Evolutionary conservation across 2,329 filamentous ascomycete genomes (phyloP), one percentile per base, ranked within the genome.

Genomic region (Paecilomyces dactylethromorphus): DNA sequence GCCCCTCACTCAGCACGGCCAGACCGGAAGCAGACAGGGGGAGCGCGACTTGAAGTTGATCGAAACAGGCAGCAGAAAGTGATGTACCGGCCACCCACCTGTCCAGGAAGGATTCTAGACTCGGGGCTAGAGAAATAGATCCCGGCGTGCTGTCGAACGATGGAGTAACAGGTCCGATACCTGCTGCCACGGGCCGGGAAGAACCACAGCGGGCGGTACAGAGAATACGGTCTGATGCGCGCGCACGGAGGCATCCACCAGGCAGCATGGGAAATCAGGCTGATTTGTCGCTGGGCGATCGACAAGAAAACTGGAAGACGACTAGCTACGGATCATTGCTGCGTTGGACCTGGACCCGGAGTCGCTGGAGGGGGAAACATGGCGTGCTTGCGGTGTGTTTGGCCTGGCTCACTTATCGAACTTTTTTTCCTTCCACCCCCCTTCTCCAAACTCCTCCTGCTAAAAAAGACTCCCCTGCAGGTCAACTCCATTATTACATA

Each of bases 391-490:
- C 21, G 50, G 50, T 52, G n/a, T 24, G 21, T 10, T 5, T 21
- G 5, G 8, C 1, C 32, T 55, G 24, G 24, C 18, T 33, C 8
- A 62, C 56, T 59, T 49, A 59, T 62, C 62, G 22, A 50, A 18
- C 51, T 59, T 58, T 60, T 52, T 21, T 60, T 45, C 58, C 61
- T 55, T 57, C 59, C 45, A 12, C 45, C 61, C 60, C 59, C 33
- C 52, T 35, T 35, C 57, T 53, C 56, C 39, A 56, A 56, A 13
- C 6, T 18, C 39, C 39, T 18, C 39, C 39, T 45, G 13, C 39
- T 18, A 18, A 45, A 45, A 45, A n/a, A 45, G 18, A 18, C 15
- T 45, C n/a, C 39, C 8, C 18, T 45, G 18, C 39, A 45, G 15
- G 18, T 18, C 8, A 15, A 39, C 11, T 15, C n/a, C 33, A 39